A percentile compares a stretch with the other conserved stretches of the same genome.
Evolutionary conservation across 495 filamentous ascomycete species (phyloP).

Genomic region (Tuber microsphaerosporum): DNA sequence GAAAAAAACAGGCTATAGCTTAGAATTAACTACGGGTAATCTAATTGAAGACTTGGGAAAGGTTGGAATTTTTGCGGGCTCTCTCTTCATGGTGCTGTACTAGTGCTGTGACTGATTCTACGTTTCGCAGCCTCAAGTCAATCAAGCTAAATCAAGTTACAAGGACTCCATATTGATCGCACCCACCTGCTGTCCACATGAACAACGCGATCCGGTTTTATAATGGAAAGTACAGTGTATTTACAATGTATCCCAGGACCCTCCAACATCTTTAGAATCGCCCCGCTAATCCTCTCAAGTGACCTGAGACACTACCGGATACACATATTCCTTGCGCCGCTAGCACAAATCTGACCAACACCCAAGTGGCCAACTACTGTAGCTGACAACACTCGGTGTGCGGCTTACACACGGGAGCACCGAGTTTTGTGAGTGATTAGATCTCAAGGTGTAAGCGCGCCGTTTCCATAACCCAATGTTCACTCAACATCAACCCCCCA

Average conservation of each 20-base stretch:
- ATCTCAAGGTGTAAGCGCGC: neutral
- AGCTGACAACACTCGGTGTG: neutral
- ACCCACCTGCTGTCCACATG: neutral
- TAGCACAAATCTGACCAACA: neutral
- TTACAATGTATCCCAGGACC: neutral
- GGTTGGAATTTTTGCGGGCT: neutral
- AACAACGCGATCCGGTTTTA: neutral
- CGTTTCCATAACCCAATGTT: neutral
- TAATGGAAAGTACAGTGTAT: neutral
- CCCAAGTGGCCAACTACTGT: neutral
- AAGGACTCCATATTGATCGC: neutral
- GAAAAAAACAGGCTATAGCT: neutral
- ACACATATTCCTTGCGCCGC: neutral
- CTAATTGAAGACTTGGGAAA: neutral
- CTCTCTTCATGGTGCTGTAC: neutral
- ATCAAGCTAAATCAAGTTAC: neutral
- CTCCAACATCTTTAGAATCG: neutral
- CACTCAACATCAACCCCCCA: neutral
- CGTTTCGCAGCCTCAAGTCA: neutral
- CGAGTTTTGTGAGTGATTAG: neutral
- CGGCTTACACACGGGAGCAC: neutral
- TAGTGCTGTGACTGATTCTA: neutral
- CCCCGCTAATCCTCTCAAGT: neutral
- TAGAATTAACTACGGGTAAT: neutral
- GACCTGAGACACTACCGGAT: neutral